Evolutionary conservation across 2,329 filamentous ascomycete genomes (phyloP).

Genomic region (Bipolaris victoriae): DNA sequence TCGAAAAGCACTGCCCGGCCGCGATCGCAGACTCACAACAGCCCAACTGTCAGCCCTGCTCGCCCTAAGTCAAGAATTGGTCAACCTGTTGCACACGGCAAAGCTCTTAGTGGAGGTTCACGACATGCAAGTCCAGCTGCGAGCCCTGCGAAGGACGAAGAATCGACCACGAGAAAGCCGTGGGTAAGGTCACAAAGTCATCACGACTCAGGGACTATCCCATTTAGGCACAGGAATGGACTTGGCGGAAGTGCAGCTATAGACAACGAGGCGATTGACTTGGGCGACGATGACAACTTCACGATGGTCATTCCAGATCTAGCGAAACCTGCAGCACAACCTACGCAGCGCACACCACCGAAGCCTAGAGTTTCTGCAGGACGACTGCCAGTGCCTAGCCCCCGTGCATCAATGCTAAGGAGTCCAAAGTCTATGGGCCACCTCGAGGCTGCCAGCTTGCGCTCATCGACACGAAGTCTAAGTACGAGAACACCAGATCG

Average conservation of each 20-base stretch:
- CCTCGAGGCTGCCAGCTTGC: conserved; percentile 20
- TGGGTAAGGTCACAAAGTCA: conserved; percentile 46
- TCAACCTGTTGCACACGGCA: conserved; percentile 36
- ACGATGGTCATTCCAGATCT: conserved; percentile 58
- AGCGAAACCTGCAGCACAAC: conserved; percentile 36
- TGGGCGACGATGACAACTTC: conserved; percentile 56
- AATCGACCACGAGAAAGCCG: conserved; percentile 57
- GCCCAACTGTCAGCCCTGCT: conserved; percentile 45
- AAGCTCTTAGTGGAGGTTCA: conserved; percentile 37
- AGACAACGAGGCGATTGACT: conserved; percentile 47
- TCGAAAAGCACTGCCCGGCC: conserved; percentile 41
- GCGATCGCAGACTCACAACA: conserved; percentile 43
- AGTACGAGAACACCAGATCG: conserved; percentile 44
- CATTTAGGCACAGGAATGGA: conserved; percentile 47
- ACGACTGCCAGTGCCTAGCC: conserved; percentile 37
- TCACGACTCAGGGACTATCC: conserved; percentile 37
- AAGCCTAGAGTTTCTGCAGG: conserved; percentile 34
- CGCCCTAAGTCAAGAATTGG: conserved; percentile 47
- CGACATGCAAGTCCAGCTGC: conserved; percentile 40
- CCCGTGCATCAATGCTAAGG: conserved; percentile 32
- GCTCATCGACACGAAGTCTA: conserved; percentile 38
- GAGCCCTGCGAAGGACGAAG: conserved; percentile 52
- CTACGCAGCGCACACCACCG: conserved; percentile 41
- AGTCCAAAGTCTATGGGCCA: conserved; percentile 42
- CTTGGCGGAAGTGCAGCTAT: conserved; percentile 49